These are phyloP conservation scores for Raffaelea arxii DNA, from an alignment of 2,329 filamentous ascomycete species.

Conservation along the genomic window DNA sequence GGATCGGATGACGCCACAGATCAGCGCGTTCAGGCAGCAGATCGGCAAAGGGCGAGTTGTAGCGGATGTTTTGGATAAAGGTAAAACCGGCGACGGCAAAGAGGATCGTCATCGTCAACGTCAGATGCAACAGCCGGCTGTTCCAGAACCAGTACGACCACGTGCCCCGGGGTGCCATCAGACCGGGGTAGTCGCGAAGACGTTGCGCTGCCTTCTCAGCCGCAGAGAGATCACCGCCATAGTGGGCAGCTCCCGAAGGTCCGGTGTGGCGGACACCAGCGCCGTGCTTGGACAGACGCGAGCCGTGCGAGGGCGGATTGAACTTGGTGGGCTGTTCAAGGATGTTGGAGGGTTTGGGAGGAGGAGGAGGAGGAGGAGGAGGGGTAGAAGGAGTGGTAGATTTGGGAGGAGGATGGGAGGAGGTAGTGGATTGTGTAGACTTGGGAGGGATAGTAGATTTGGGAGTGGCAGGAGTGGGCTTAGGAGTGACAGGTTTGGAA, in stretches of 20 bases:
- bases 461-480: too few relatives aligned
- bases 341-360: constrained; percentile 32
- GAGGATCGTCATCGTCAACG: constrained; percentile 71
- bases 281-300: constrained; percentile 50
- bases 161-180: constrained; percentile 76
- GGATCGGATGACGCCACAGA: constrained; percentile 59
- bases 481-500: too few relatives aligned
- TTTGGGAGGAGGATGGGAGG: background rate
- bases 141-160: constrained; percentile 80
- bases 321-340: constrained; percentile 85
- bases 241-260: constrained; percentile 59
- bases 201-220: constrained; percentile 58
- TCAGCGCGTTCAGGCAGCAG: constrained; percentile 64
- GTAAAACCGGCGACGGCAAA: constrained; percentile 60
- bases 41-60: constrained; percentile 68
- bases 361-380: constrained; percentile 34
- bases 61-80: constrained; percentile 68
- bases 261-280: constrained; percentile 20
- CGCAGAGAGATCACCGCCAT: constrained; percentile 61
- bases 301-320: constrained; percentile 82
- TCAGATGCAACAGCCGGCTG: constrained; percentile 65
- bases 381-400: background rate
- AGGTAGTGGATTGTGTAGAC: too few relatives aligned
- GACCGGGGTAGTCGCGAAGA: constrained; percentile 70
- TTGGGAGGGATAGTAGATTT: too few relatives aligned